Evolutionary conservation across 345 rosid species (phyloP), one percentile per base, ranked within the genome.

Genomic region (Isatis tinctoria): DNA sequence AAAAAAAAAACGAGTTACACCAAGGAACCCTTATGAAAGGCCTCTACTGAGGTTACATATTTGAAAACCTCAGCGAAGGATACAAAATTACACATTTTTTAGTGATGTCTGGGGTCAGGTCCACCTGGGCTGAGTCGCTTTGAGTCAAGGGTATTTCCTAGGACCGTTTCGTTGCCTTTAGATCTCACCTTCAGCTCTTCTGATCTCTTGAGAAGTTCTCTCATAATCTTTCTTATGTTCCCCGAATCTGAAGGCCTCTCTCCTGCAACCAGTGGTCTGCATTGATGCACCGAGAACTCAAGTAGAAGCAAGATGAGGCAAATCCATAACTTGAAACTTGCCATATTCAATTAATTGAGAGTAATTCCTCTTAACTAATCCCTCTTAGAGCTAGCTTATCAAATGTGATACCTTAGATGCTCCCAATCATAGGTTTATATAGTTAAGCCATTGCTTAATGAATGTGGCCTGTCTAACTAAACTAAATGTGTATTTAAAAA

Each of bases 81-180:
- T 52, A 75, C 11, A 43, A 70, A 41, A 62, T 16, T 59, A 54
- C 56, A 63, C 70, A 20, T 0, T 14, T 71, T 74, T 71, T 74
- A 79, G 67, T 79, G 82, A 57, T 79, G 82, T 41, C 52, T 79
- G 26, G 82, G 82, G 69, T 79, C 82, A 9, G 82, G 82, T 64
- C 82, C 82, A 54, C 82, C 82, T 5, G 82, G 82, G 63, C 82
- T 79, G 17, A 79, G 67, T 51, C 82, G 78, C 79, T 79, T 79
- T 24, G 76, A 79, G 28, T 67, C 78, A 43, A 48, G 37, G 32
- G 36, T 57, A 45, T 44, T 26, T 33, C 51, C 51, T 57, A 71
- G 57, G 39, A 63, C 14, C 9, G 28, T 24, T 39, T 37, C 5
- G 5, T 68, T 70, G 13, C 65, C 68, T 73, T 47, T 60, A 0